A percentile compares a stretch with the other conserved stretches of the same genome.
These are phyloP conservation scores for Monascus purpureus DNA, from an alignment of 495 filamentous ascomycete genomes.

Conservation along the genomic window DNA sequence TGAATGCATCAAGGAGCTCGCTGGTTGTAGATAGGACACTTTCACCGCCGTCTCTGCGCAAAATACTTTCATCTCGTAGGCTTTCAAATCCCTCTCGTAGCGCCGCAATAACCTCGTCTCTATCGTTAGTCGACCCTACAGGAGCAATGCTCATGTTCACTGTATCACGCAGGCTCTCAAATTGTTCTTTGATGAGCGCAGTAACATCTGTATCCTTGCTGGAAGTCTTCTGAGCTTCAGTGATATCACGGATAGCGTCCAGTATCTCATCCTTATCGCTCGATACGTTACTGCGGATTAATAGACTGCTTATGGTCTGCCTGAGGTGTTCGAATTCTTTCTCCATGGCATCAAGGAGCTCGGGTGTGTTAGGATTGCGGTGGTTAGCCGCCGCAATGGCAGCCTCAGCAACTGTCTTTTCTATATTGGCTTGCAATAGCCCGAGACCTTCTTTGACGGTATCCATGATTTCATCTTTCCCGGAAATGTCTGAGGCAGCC, in stretches of 20 bases:
- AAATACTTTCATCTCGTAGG: slow-evolving; percentile 50
- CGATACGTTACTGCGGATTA: slow-evolving; percentile 43
- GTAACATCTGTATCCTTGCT: slow-evolving; percentile 12
- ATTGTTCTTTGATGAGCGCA: slow-evolving; percentile 51
- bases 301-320: slow-evolving; percentile 51
- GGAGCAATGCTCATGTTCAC: slow-evolving; percentile 27
- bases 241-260: slow-evolving; percentile 42
- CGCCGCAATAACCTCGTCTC: slow-evolving; percentile 51
- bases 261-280: slow-evolving; percentile 48
- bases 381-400: slow-evolving; percentile 16
- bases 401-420: slow-evolving; percentile 40
- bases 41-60: slow-evolving; percentile 39
- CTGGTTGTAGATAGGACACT: slow-evolving; percentile 46
- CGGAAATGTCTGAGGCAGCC: slow-evolving; percentile 46
- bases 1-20: slow-evolving; percentile 68
- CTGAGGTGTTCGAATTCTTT: slow-evolving; percentile 57
- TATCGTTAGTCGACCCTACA: slow-evolving; percentile 15
- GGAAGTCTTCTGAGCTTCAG: slow-evolving; percentile 11
- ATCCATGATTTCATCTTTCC: slow-evolving; percentile 65
- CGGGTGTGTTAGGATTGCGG: slow-evolving; percentile 32
- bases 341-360: slow-evolving; percentile 57
- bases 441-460: slow-evolving; percentile 61
- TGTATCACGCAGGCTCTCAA: slow-evolving; percentile 58
- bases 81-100: slow-evolving; percentile 55
- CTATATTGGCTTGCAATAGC: slow-evolving; percentile 56